Evolutionary conservation across 2,329 filamentous ascomycete genomes (phyloP), one percentile per base, ranked within the genome.

Genomic region (Colletotrichum sp.): DNA sequence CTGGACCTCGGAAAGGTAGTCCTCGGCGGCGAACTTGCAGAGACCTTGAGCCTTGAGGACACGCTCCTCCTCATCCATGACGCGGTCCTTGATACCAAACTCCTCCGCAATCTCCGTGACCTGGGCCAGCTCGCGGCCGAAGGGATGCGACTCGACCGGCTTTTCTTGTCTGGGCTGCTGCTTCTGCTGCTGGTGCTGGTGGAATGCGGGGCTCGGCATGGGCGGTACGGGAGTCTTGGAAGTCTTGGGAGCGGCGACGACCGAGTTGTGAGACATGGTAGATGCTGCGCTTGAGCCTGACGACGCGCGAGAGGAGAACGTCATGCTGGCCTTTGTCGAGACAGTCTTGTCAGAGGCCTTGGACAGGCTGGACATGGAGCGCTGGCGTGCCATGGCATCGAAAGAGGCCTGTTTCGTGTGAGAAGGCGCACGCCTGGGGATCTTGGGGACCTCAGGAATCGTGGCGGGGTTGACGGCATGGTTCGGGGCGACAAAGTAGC

Each of bases 51-150:
- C 88, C 75, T 89, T 84, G 82, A 98, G 91, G 75, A 93, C 91
- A 78, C 91, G 88, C 80, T 95, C 90, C 83, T 97, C 95, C 71
- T 95, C 94, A 60, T 96, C 93, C 52, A 93, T 86, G 61, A 92
- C 87, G n/a, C 89, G 89, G 75, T 90, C 82, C 77, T 89, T 86
- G 34, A 92, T 89, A 56, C 92, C 92, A 79, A 95, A 96, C 84
- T 98, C 96, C 85, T 98, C 97, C 0, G 94, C 96, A 18, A 98
- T 91, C 85, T 98, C 97, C 69, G 96, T 95, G 28, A 98, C 95
- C 85, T 98, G 94, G 72, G 95, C 95, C 69, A 98, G 88, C 85
- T 99, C 97, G 66, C 94, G 93, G 69, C 95, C 95, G 80, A 98
- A 98, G 0, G 96, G 96, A 83, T 97, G 92, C 61, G 85, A 79